Percentiles rank a stretch among this genome's conserved stretches.
Conservation (phyloP, 1,284 basidiomycete genomes). For the Cutaneotrichosporon sp. region DNA sequence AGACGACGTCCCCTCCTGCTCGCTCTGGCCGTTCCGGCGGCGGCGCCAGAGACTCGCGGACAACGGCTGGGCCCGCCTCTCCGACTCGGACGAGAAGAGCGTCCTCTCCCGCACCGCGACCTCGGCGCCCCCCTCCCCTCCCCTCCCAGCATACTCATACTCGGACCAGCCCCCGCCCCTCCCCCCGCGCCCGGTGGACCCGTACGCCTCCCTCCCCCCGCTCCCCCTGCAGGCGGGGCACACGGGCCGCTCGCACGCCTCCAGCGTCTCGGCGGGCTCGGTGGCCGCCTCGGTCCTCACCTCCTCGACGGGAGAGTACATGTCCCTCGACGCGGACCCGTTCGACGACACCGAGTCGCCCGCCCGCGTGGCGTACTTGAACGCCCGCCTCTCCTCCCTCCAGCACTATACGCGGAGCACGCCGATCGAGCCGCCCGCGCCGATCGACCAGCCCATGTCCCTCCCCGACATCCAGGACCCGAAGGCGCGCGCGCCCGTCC, state of each 20-base stretch:
- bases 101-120: background rate
- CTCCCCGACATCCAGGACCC: constrained; percentile 10
- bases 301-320: constrained; percentile 1
- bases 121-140: background rate
- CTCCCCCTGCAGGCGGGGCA: background rate
- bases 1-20: constrained; percentile 2
- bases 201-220: background rate
- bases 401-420: background rate
- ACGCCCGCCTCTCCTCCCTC: background rate
- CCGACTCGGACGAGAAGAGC: background rate
- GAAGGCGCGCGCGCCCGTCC: constrained; percentile 4
- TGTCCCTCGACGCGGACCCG: constrained; percentile 5
- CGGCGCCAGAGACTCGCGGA: background rate
- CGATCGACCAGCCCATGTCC: background rate
- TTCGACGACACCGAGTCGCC: constrained; percentile 9
- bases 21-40: background rate
- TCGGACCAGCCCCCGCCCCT: background rate
- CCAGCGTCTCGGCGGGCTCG: background rate
- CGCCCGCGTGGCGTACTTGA: constrained; percentile 3
- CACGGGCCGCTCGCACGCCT: background rate
- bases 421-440: background rate
- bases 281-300: background rate
- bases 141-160: background rate
- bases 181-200: background rate
- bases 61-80: background rate